Percentiles rank a stretch among this genome's conserved stretches.
These are phyloP conservation scores for Saccharomycopsis hybrid DNA, from an alignment of 1,139 yeast genomes.

Conservation along the genomic window DNA sequence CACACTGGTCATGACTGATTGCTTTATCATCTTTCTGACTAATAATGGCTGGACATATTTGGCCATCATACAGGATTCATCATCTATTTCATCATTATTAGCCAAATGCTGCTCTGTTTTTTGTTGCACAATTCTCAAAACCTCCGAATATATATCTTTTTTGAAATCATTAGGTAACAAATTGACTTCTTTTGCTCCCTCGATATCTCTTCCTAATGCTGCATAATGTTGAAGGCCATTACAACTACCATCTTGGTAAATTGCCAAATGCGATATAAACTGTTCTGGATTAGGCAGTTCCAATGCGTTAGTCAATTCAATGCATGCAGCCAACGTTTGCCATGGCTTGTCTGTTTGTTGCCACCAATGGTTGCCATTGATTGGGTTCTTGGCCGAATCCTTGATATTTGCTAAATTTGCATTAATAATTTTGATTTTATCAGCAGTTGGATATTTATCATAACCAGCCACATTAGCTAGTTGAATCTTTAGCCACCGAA, in stretches of 20 bases:
- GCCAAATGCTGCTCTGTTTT: too few species aligned
- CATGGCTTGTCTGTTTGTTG: slow-evolving; percentile 59
- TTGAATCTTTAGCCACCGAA: slow-evolving; percentile 61
- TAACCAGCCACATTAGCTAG: slow-evolving; percentile 61
- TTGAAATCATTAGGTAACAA: slow-evolving; percentile 52
- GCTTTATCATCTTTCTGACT: slow-evolving; percentile 4
- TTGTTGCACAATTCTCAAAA: slow-evolving; percentile 51
- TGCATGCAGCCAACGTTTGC: slow-evolving; percentile 60
- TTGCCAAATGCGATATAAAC: slow-evolving; percentile 51
- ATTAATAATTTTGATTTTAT: slow-evolving; percentile 46
- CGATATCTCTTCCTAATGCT: slow-evolving; percentile 64
- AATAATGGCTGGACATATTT: neutral
- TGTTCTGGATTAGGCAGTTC: slow-evolving; percentile 44
- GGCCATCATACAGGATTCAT: too few species aligned
- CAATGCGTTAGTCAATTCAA: slow-evolving; percentile 52
- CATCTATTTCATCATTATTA: neutral
- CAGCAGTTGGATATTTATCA: slow-evolving; percentile 52
- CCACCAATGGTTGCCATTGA: slow-evolving; percentile 48
- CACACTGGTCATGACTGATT: slow-evolving; percentile 10
- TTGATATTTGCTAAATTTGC: slow-evolving; percentile 42
- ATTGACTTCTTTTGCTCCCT: slow-evolving; percentile 64
- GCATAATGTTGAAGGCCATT: slow-evolving; percentile 75
- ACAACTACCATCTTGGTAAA: slow-evolving; percentile 73
- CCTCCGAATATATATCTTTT: slow-evolving; percentile 57
- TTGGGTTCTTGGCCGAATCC: slow-evolving; percentile 48